A percentile compares a stretch with the other conserved stretches of the same genome.
phyloP scores from a whole-genome alignment of 371 early-diverging fungal species.

The Actinomortierella ambigua region DNA sequence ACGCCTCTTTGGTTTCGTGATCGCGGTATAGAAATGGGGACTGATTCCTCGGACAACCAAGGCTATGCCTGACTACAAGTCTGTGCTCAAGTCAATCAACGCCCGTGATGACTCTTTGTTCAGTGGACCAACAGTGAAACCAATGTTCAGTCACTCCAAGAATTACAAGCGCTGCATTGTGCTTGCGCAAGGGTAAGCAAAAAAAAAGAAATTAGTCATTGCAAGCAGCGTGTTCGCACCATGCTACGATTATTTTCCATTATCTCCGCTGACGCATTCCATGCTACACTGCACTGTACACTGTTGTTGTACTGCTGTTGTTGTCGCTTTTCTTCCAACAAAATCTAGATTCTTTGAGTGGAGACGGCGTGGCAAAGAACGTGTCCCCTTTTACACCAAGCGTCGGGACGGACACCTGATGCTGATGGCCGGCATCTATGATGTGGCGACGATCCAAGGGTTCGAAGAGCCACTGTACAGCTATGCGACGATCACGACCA shows the following conservation, averaged over 20 bases:
- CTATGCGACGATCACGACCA: slow-evolving; percentile 68
- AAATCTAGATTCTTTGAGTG: slow-evolving; percentile 73
- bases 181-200: slow-evolving; percentile 65
- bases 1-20: neutral
- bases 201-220: neutral
- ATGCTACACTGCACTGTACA: neutral
- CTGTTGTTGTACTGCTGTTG: neutral
- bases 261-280: too few species aligned
- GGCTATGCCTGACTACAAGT: slow-evolving; percentile 47
- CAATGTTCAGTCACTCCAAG: slow-evolving; percentile 63
- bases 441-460: slow-evolving; percentile 48
- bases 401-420: slow-evolving; percentile 63
- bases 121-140: slow-evolving; percentile 39
- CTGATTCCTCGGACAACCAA: slow-evolving; percentile 63
- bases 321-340: neutral
- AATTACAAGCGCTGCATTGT: slow-evolving; percentile 68
- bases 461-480: slow-evolving; percentile 48
- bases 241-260: neutral
- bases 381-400: slow-evolving; percentile 62
- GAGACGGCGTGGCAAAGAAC: slow-evolving; percentile 59
- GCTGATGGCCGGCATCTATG: slow-evolving; percentile 68
- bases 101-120: slow-evolving; percentile 70
- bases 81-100: slow-evolving; percentile 62
- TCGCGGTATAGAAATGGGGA: slow-evolving; percentile 76
- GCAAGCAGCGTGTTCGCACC: neutral